Conservation (phyloP, 2,329 filamentous ascomycete species). For the Fusarium vanettenii region DNA sequence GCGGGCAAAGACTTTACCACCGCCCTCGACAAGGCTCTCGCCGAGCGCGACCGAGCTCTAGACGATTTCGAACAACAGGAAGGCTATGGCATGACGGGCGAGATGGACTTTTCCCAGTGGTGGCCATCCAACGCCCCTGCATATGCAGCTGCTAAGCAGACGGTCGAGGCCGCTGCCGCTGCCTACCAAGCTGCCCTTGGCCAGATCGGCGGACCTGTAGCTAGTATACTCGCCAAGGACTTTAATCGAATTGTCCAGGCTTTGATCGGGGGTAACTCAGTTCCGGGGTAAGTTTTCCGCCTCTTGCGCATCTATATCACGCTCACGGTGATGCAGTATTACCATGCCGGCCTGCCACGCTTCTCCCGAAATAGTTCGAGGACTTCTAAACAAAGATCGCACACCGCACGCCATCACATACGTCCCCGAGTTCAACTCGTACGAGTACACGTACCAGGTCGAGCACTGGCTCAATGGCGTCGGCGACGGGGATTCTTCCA, state of each 20-base stretch:
- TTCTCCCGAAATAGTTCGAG: constrained; percentile 24
- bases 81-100: constrained; percentile 10
- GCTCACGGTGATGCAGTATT: constrained; percentile 16
- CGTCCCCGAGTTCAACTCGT: constrained; percentile 25
- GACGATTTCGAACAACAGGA: constrained; percentile 26
- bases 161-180: constrained; percentile 15
- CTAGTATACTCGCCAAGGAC: constrained; percentile 8
- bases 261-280: constrained; percentile 16
- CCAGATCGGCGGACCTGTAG: constrained; percentile 15
- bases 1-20: constrained; percentile 4
- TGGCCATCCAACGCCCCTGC: constrained; percentile 25
- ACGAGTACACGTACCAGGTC: constrained; percentile 20
- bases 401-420: constrained; percentile 33
- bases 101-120: constrained; percentile 30
- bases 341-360: constrained; percentile 35
- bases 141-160: constrained; percentile 20
- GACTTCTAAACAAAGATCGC: constrained; percentile 18
- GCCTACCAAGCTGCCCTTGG: constrained; percentile 17
- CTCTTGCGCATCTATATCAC: neutral
- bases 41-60: constrained; percentile 23
- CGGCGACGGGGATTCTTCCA: constrained; percentile 24
- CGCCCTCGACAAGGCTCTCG: constrained; percentile 17
- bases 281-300: constrained; percentile 12
- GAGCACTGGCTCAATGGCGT: constrained; percentile 35
- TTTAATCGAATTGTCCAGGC: constrained; percentile 19